Percentiles rank a stretch among this genome's conserved stretches.
phyloP scores from a whole-genome alignment of 257 asterid species.

The Solanum boliviense region DNA sequence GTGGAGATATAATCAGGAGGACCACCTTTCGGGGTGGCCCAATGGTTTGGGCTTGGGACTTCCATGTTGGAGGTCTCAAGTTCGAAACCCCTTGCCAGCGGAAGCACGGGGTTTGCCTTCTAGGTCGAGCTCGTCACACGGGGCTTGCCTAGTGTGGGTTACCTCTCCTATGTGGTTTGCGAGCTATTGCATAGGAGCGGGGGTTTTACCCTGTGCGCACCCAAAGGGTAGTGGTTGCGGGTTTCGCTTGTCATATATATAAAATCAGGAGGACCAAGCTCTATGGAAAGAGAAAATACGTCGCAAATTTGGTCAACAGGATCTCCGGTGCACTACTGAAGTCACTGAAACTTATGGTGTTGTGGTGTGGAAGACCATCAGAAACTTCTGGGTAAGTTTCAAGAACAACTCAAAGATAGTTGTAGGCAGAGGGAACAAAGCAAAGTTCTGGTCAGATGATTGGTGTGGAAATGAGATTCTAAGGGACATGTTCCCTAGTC shows the following conservation, averaged over 20 bases:
- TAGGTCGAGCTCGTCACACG: no score
- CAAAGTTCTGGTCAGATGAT: neutral
- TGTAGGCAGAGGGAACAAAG: neutral
- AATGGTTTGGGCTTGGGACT: no score
- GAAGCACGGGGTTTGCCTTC: no score
- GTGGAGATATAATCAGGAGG: neutral
- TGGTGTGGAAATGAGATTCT: neutral
- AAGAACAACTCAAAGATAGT: neutral
- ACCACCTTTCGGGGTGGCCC: no score
- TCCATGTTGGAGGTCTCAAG: no score
- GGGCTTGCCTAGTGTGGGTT: no score
- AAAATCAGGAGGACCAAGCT: neutral
- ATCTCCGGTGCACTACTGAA: neutral
- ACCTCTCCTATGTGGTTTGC: no score
- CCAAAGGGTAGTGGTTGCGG: no score
- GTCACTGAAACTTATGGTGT: neutral
- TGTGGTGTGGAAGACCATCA: neutral
- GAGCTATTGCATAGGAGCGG: no score
- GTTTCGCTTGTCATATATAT: no score
- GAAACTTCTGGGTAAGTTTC: neutral
- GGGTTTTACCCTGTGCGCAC: no score
- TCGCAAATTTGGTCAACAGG: neutral
- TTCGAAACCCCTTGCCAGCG: no score
- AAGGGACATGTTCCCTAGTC: neutral
- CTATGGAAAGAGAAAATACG: neutral